phyloP scores from a whole-genome alignment of 495 filamentous ascomycete genomes.

The Hypoxylon rickii region DNA sequence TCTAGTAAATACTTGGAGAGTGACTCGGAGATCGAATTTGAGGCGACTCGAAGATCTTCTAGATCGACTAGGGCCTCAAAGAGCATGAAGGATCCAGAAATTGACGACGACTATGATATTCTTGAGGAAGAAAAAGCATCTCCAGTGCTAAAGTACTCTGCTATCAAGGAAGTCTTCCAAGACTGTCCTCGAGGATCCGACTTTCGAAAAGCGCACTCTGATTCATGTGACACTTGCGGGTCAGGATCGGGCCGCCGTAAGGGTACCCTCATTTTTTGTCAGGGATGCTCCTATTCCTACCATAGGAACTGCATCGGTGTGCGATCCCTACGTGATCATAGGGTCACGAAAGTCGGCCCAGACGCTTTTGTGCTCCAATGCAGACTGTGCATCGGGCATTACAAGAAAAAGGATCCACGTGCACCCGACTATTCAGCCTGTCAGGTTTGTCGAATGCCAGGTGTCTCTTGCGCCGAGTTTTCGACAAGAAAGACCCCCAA shows the following conservation, averaged over 20 bases:
- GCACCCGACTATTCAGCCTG: constrained; percentile 74
- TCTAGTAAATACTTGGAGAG: constrained; percentile 12
- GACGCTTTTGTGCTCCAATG: constrained; percentile 89
- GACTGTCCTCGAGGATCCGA: constrained; percentile 52
- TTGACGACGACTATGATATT: constrained; percentile 57
- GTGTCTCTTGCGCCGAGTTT: constrained; percentile 71
- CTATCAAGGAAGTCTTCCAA: constrained; percentile 72
- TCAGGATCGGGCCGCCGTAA: constrained; percentile 51
- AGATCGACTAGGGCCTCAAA: constrained; percentile 50
- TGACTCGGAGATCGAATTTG: constrained; percentile 52
- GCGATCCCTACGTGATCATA: constrained; percentile 75
- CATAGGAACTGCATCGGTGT: constrained; percentile 81
- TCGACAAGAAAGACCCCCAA: constrained; percentile 66
- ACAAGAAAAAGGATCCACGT: constrained; percentile 66
- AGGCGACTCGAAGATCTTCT: constrained; percentile 56
- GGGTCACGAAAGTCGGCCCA: constrained; percentile 86
- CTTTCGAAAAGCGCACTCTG: constrained; percentile 70
- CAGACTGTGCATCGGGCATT: constrained; percentile 73
- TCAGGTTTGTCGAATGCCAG: constrained; percentile 64
- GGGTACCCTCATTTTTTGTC: constrained; percentile 77
- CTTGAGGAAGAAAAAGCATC: constrained; percentile 66
- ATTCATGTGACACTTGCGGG: constrained; percentile 72
- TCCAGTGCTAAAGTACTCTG: constrained; percentile 55
- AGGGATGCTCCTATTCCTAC: constrained; percentile 83
- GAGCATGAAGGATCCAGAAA: constrained; percentile 66